Evolutionary conservation across 2,329 filamentous ascomycete genomes (phyloP).

Genomic region (Lachnellula hyalina): DNA sequence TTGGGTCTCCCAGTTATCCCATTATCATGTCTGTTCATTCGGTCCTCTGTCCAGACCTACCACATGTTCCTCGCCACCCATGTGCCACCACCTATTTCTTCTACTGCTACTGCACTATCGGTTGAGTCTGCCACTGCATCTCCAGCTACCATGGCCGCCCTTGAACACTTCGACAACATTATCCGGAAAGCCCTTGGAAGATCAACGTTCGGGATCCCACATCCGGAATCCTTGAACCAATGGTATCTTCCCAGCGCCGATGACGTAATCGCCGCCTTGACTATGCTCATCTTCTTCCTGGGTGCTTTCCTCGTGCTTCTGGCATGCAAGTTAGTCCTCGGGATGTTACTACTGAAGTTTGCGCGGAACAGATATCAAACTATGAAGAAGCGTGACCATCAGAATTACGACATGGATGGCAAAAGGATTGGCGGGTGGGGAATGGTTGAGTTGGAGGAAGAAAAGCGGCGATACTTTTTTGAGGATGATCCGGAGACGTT

Average conservation of each 20-base stretch:
- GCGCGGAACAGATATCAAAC: slow-evolving; percentile 70
- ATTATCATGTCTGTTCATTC: slow-evolving; percentile 89
- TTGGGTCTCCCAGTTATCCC: slow-evolving; percentile 89
- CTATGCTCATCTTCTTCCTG: slow-evolving; percentile 83
- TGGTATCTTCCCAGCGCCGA: slow-evolving; percentile 46
- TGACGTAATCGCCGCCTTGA: slow-evolving; percentile 67
- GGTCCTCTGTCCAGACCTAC: slow-evolving; percentile 91
- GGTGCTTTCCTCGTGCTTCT: slow-evolving; percentile 80
- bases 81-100: slow-evolving; percentile 67
- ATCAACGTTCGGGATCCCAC: slow-evolving; percentile 55
- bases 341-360: slow-evolving; percentile 79
- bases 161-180: slow-evolving; percentile 72
- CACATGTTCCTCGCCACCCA: slow-evolving; percentile 95
- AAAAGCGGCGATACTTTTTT: slow-evolving; percentile 80
- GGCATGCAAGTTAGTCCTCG: slow-evolving; percentile 77
- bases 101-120: slow-evolving; percentile 59
- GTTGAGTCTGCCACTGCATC: slow-evolving; percentile 59
- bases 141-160: slow-evolving; percentile 68
- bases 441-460: slow-evolving; percentile 81
- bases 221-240: slow-evolving; percentile 28
- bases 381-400: slow-evolving; percentile 65
- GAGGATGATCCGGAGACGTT: slow-evolving; percentile 73
- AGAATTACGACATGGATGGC: slow-evolving; percentile 63
- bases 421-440: slow-evolving; percentile 77
- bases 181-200: slow-evolving; percentile 73